Percentiles rank a stretch among this genome's conserved stretches.
Evolutionary conservation across 106 monocot genomes (phyloP).

Genomic region (Iris macrosiphon): DNA sequence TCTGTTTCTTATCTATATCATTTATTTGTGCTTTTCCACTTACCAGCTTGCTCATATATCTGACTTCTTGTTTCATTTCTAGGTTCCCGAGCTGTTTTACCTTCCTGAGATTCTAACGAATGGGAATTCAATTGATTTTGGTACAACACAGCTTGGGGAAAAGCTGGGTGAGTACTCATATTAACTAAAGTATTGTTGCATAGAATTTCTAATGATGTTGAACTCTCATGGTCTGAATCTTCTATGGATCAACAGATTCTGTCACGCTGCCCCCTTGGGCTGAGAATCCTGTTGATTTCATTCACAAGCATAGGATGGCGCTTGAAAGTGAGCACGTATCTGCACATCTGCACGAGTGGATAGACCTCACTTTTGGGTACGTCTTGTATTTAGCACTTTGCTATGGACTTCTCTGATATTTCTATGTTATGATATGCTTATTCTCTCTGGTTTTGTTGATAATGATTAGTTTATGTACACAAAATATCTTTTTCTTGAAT

Average conservation of each 20-base stretch:
- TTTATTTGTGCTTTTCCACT: neutral
- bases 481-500: neutral
- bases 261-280: slow-evolving; percentile 95
- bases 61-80: slow-evolving; percentile 4
- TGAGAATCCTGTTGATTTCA: slow-evolving; percentile 81
- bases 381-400: too few species aligned
- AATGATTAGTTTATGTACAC: neutral
- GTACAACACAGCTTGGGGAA: slow-evolving; percentile 90
- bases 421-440: too few species aligned
- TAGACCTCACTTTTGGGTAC: slow-evolving; percentile 98
- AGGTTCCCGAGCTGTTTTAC: slow-evolving; percentile 99
- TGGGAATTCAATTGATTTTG: slow-evolving; percentile 80
- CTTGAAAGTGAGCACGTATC: slow-evolving; percentile 98
- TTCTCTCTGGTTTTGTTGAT: neutral
- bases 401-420: too few species aligned
- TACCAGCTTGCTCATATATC: neutral
- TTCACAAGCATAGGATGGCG: slow-evolving; percentile 92
- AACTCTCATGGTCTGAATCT: slow-evolving; percentile 1
- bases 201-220: neutral
- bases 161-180: slow-evolving; percentile 69
- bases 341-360: slow-evolving; percentile 98
- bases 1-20: neutral
- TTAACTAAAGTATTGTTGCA: too few species aligned
- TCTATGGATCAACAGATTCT: slow-evolving; percentile 59
- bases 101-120: slow-evolving; percentile 86